phyloP scores from a whole-genome alignment of 1,284 basidiomycete species.

The Malassezia psittaci region DNA sequence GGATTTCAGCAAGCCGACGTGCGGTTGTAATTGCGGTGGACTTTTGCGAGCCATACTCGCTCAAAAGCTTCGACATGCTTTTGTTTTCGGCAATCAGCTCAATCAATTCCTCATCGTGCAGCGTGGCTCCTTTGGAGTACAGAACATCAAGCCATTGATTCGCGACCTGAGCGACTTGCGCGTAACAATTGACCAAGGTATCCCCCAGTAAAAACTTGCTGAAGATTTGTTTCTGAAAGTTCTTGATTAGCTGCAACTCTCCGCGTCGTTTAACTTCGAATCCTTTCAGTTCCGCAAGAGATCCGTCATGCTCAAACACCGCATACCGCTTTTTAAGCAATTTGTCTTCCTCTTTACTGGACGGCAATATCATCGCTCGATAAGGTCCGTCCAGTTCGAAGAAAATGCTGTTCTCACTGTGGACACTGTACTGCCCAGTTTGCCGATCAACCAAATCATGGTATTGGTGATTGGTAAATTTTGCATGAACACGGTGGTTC shows the following conservation, averaged over 20 bases:
- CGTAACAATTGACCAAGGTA: conserved; percentile 90
- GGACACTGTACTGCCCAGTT: conserved; percentile 67
- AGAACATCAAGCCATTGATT: conserved; percentile 97
- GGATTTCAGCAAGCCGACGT: conserved; percentile 84
- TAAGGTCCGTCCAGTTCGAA: conserved; percentile 99
- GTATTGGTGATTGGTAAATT: conserved; percentile 97
- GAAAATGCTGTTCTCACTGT: conserved; percentile 98
- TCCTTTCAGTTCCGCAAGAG: conserved; percentile 90
- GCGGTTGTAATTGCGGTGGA: conserved; percentile 97
- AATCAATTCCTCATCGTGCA: conserved; percentile 84
- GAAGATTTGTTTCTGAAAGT: conserved; percentile 97
- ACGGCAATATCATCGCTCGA: conserved; percentile 96
- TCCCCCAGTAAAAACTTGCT: conserved; percentile 88
- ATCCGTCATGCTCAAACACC: conserved; percentile 97
- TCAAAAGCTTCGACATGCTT: conserved; percentile 92
- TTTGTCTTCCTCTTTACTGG: conserved; percentile 98
- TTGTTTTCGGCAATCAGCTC: conserved; percentile 97
- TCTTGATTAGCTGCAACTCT: conserved; percentile 97
- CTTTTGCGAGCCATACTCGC: conserved; percentile 92
- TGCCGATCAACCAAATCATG: conserved; percentile 65
- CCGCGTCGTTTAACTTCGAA: conserved; percentile 98
- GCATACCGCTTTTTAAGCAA: conserved; percentile 97
- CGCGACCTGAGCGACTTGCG: conserved; percentile 82
- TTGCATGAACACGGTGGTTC: conserved; percentile 88
- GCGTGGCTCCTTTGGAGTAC: conserved; percentile 69